Evolutionary conservation across 176 grass and related monocot species (phyloP), one percentile per base, ranked within the genome.

Genomic region (Pontederia crassipes): DNA sequence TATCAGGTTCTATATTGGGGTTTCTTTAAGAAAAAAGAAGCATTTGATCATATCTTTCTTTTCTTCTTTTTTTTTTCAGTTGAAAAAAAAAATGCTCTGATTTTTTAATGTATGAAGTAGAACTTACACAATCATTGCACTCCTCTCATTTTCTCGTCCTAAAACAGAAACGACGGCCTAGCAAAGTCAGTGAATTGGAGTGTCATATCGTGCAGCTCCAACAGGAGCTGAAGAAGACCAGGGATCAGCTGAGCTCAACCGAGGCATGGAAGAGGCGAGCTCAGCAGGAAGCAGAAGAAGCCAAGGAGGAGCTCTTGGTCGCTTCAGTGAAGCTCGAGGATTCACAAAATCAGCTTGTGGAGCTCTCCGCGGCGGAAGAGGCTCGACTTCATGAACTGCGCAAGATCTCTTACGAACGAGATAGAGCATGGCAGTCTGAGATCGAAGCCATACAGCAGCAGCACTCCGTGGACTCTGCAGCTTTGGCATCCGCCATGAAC

Each of bases 351-450:
- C 77, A 88, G 72, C 70, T 90, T 46, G 64, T 65, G 17, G 82
- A 85, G 72, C 79, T 89, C 17, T 85, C 86, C 6, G 72, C 75
- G 8, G 52, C 73, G 2, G 92, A 97, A 74, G 73, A 91, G 17
- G 47, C 70, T 40, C 80, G 92, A 15, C 77, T 97, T 49, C 81
- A 83, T 15, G 82, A 98, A 71, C 75, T 98, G 4, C 77, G 94
- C 9, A 86, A 86, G 16, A 76, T 98, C 35, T 91, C 94, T 2
- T 85, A 98, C 59, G 94, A 98, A 78, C 85, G 94, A 18, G 94
- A 98, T 54, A 84, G 94, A 10, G 83, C 84, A 66, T 98, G 94
- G 94, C 88, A 98, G 28, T 88, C 84, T 59, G 94, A 93, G 82
- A 77, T 98, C 8, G 88, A 93, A 76, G 88, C 88, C 13, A 69